phyloP scores from a whole-genome alignment of 2,329 filamentous ascomycete genomes.

The Alternaria sp. region DNA sequence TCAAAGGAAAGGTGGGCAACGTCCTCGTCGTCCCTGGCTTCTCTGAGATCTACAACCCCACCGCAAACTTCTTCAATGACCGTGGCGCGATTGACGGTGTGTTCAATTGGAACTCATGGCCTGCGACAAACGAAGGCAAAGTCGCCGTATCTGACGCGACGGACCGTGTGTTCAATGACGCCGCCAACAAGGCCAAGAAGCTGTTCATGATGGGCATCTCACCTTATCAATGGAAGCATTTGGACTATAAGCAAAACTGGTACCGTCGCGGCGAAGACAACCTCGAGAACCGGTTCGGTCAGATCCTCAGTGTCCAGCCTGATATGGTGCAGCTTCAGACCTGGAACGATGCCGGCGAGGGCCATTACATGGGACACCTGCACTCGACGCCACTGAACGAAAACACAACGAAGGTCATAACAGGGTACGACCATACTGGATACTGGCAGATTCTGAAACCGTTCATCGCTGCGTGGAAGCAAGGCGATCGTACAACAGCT shows the following conservation, averaged over 20 bases:
- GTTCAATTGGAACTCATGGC: constrained; percentile 51
- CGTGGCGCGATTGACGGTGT: constrained; percentile 41
- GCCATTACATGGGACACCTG: constrained; percentile 51
- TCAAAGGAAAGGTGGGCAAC: constrained; percentile 35
- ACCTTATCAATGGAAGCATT: background rate
- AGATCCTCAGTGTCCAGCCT: constrained; percentile 42
- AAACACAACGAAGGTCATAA: no score
- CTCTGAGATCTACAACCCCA: constrained; percentile 24
- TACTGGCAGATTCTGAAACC: constrained; percentile 45
- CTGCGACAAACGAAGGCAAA: constrained; percentile 20
- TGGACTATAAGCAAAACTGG: constrained; percentile 17
- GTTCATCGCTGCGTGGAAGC: constrained; percentile 49
- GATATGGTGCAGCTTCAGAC: constrained; percentile 50
- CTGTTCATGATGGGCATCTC: constrained; percentile 51
- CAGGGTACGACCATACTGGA: constrained; percentile 41
- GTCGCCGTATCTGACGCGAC: constrained; percentile 34
- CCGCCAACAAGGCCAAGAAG: constrained; percentile 39
- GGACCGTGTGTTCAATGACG: constrained; percentile 38
- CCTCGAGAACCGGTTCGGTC: constrained; percentile 37
- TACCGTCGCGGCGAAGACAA: constrained; percentile 50
- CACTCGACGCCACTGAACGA: constrained; percentile 26
- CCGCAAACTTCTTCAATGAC: constrained; percentile 27
- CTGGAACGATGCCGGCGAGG: constrained; percentile 52
- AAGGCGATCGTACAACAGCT: constrained; percentile 29
- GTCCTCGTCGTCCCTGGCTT: constrained; percentile 44